Percentiles rank a stretch among this genome's conserved stretches.
Conservation (phyloP, 2,329 filamentous ascomycete species). For the Penicillium griseofulvum region DNA sequence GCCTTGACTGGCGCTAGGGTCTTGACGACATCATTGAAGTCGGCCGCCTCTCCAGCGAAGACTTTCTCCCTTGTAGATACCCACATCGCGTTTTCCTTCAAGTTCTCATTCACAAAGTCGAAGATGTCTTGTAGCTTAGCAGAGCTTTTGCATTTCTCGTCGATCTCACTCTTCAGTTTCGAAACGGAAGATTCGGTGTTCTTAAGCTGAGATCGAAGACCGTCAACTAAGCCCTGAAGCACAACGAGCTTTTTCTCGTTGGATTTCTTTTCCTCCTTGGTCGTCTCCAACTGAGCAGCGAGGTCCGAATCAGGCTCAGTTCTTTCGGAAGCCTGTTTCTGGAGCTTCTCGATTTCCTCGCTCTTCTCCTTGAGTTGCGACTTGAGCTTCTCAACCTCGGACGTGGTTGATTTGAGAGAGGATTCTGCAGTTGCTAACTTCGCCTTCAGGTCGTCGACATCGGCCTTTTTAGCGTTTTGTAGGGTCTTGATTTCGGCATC, state of each 20-base stretch:
- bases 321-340: constrained; percentile 27
- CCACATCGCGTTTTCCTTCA: constrained; percentile 38
- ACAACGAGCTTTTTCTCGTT: constrained; percentile 55
- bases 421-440: constrained; percentile 36
- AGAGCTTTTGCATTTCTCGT: constrained; percentile 37
- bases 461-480: constrained; percentile 41
- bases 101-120: constrained; percentile 41
- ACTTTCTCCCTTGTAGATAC: constrained; percentile 34
- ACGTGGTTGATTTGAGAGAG: constrained; percentile 28
- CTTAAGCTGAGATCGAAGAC: constrained; percentile 53
- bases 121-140: constrained; percentile 36
- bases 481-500: constrained; percentile 48
- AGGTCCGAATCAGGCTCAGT: constrained; percentile 26
- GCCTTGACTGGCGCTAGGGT: constrained; percentile 27
- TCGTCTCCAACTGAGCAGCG: constrained; percentile 32
- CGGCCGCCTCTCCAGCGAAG: constrained; percentile 30
- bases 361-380: constrained; percentile 42
- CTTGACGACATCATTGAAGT: constrained; percentile 36
- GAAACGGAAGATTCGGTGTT: constrained; percentile 52
- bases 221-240: constrained; percentile 56
- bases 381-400: constrained; percentile 36
- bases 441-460: constrained; percentile 43
- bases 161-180: constrained; percentile 44
- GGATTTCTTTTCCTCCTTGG: constrained; percentile 36
- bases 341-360: constrained; percentile 39